Evolutionary conservation across 169 alveolate species (phyloP).

Genomic region (Neospora caninum): DNA sequence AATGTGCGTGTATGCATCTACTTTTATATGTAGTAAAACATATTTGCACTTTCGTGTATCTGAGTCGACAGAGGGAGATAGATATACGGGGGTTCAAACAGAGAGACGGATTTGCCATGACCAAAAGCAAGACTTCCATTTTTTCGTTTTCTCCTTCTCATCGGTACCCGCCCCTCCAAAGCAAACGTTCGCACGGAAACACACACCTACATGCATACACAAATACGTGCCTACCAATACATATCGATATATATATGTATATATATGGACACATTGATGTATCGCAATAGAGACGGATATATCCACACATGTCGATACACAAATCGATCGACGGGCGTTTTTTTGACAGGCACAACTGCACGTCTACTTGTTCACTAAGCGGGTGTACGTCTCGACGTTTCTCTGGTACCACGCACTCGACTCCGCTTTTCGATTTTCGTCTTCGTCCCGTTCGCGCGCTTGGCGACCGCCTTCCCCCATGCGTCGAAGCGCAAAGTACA

Average conservation of each 20-base stretch:
- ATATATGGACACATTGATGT: not conserved
- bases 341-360: not conserved
- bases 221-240: not conserved
- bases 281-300: not conserved
- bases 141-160: no score
- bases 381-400: not conserved
- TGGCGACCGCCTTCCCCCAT: slow-evolving; percentile 28
- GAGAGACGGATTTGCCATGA: no score
- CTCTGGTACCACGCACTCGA: not conserved
- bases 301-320: not conserved
- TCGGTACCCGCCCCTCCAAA: no score
- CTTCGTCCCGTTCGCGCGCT: slow-evolving; percentile 39
- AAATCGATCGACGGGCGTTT: not conserved
- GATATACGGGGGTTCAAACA: no score
- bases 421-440: not conserved
- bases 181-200: not conserved
- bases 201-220: not conserved
- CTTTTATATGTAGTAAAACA: no score
- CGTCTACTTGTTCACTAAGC: not conserved
- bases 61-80: no score
- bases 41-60: no score
- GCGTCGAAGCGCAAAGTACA: slow-evolving; percentile 74
- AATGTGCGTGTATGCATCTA: no score
- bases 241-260: not conserved
- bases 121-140: no score